Base-by-base conservation (phyloP, 805 yeast genomes). In the Spencermartinsiella europaea region DNA sequence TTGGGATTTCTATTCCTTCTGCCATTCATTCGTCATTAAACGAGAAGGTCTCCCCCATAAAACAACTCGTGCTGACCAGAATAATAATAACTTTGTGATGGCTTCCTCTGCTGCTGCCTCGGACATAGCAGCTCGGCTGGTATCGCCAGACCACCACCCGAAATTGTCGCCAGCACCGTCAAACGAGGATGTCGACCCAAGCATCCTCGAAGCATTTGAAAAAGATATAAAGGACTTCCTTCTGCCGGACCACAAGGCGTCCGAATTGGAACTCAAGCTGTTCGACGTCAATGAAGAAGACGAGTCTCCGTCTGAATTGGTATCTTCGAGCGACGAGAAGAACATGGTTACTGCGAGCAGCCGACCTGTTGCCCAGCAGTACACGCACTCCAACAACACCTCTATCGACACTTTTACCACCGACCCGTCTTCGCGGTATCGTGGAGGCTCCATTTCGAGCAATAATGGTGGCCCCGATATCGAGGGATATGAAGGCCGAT, bases 201-300 rank as follows among this genome's bases (percentile, higher is more conserved):
- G 40, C 27, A 41, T 47, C 14, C 39, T 48, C 15, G 45, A 45
- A n/a, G 52, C 48, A 2, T 48, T 48, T 21, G 52, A 45, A 22
- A 45, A 38, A 12, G 52, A 48, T 20, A 41, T 48, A 14, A 27
- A 40, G 7, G 52, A 48, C 25, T 25, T 25, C 12, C 35, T 48
- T 16, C 40, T 48, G 4, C 37, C 22, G 4, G 22, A 42, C 12
- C 19, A 42, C 20, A 35, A 42, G 19, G 38, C 27, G n/a, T 10
- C 40, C 12, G 34, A 28, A 7, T 42, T 42, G 21, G 31, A 34
- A 21, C 40, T 42, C 17, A 22, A 42, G 7, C 42, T 38, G 34
- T 38, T 38, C 17, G 42, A 38, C 33, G 42, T 42, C 33, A 34
- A 35, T 12, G 45, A 42, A 34, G 45, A 42, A 34, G 34, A 27